phyloP scores from a whole-genome alignment of 495 filamentous ascomycete species.

The Penicillium roqueforti region DNA sequence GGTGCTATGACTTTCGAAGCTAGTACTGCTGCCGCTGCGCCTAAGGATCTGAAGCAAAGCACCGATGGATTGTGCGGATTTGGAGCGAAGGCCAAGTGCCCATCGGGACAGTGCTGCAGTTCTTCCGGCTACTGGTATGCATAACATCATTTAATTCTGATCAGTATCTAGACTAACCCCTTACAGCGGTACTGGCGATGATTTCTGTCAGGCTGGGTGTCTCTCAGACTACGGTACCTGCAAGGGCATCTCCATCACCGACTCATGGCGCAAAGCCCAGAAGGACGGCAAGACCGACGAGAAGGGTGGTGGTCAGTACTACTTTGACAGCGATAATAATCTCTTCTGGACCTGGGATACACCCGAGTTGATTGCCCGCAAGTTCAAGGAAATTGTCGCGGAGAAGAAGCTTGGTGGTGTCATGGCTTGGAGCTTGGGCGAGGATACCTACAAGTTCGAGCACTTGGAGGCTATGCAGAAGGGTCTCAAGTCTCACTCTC shows the following conservation, averaged over 20 bases:
- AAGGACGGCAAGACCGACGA: slow-evolving; percentile 54
- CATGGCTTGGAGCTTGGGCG: slow-evolving; percentile 71
- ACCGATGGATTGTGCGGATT: slow-evolving; percentile 37
- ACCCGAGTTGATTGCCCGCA: slow-evolving; percentile 54
- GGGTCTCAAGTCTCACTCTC: slow-evolving; percentile 30
- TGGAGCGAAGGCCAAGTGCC: slow-evolving; percentile 28
- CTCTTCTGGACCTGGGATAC: slow-evolving; percentile 79
- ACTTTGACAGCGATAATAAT: slow-evolving; percentile 55
- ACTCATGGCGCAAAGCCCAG: slow-evolving; percentile 48
- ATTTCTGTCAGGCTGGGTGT: slow-evolving; percentile 37
- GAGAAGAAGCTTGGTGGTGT: slow-evolving; percentile 60
- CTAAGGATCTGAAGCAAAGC: slow-evolving; percentile 41
- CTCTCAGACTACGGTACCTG: slow-evolving; percentile 42
- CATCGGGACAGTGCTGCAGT: slow-evolving; percentile 35
- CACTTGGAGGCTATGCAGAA: slow-evolving; percentile 57
- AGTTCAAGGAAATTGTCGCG: slow-evolving; percentile 58
- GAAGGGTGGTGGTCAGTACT: slow-evolving; percentile 61
- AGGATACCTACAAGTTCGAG: slow-evolving; percentile 57
- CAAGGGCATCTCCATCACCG: slow-evolving; percentile 37
- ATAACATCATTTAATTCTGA: neutral
- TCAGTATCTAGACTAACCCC: neutral
- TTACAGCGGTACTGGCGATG: slow-evolving; percentile 30
- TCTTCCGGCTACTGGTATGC: slow-evolving; percentile 39
- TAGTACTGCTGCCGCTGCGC: slow-evolving; percentile 46
- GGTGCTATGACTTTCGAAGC: slow-evolving; percentile 56